Percentiles rank a stretch among this genome's conserved stretches.
Evolutionary conservation across 495 filamentous ascomycete species (phyloP).

Genomic region (Hyaloscypha variabilis): DNA sequence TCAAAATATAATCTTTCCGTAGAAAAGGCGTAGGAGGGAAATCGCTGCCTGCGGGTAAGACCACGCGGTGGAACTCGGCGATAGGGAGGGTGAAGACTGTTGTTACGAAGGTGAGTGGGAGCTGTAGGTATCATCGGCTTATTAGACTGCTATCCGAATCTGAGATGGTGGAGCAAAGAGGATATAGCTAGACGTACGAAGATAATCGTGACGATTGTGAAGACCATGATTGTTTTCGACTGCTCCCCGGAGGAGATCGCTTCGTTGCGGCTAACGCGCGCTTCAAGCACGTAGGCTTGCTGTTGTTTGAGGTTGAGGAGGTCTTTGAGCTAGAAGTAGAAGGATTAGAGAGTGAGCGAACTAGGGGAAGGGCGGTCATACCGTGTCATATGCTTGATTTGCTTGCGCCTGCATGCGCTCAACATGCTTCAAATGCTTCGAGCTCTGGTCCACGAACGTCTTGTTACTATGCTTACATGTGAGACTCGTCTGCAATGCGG

Average conservation of each 20-base stretch:
- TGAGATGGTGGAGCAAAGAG: too few species aligned
- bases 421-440: background rate
- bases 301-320: constrained; percentile 12
- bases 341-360: background rate
- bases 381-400: constrained; percentile 13
- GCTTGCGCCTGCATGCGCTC: constrained; percentile 12
- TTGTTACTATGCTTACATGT: constrained; percentile 12
- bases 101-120: constrained; percentile 13
- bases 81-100: constrained; percentile 10
- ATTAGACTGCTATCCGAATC: background rate
- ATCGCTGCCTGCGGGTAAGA: background rate
- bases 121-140: background rate
- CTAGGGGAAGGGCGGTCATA: too few species aligned
- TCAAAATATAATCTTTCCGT: background rate
- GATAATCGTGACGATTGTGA: constrained; percentile 13
- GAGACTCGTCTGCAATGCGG: background rate
- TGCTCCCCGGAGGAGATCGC: constrained; percentile 11
- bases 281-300: constrained; percentile 10
- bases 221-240: constrained; percentile 14
- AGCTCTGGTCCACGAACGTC: constrained; percentile 8
- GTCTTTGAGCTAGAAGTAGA: constrained; percentile 11
- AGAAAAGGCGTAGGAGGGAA: constrained; percentile 2
- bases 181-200: constrained; percentile 5
- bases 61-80: background rate
- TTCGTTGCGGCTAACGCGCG: background rate